Evolutionary conservation across 2,329 filamentous ascomycete genomes (phyloP).

Genomic region (Ophiocordyceps polyrhachis-furcata): DNA sequence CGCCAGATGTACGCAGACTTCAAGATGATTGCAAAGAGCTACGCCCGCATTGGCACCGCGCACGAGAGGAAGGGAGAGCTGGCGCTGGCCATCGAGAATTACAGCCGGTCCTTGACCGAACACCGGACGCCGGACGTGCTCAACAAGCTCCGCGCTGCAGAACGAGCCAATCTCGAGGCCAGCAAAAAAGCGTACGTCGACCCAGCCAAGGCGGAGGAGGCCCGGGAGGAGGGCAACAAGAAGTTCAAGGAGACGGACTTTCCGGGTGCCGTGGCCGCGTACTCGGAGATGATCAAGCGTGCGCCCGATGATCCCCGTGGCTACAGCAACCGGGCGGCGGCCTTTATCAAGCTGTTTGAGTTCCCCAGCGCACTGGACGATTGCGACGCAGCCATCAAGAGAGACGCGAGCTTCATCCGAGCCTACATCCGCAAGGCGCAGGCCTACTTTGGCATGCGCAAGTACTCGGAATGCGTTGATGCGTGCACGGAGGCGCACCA

Average conservation of each 20-base stretch:
- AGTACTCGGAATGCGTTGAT: slow-evolving; percentile 90
- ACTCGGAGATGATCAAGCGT: slow-evolving; percentile 93
- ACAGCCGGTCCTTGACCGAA: slow-evolving; percentile 86
- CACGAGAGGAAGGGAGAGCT: slow-evolving; percentile 83
- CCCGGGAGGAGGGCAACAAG: slow-evolving; percentile 81
- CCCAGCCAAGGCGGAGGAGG: slow-evolving; percentile 83
- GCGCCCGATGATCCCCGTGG: slow-evolving; percentile 82
- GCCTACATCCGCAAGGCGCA: slow-evolving; percentile 95
- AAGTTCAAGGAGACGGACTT: slow-evolving; percentile 97
- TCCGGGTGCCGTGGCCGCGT: slow-evolving; percentile 85
- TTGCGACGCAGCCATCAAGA: slow-evolving; percentile 80
- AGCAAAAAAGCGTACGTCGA: slow-evolving; percentile 71
- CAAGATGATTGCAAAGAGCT: slow-evolving; percentile 97
- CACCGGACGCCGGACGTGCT: slow-evolving; percentile 91
- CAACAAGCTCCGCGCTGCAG: slow-evolving; percentile 74
- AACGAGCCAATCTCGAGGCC: slow-evolving; percentile 65
- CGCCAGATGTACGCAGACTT: slow-evolving; percentile 85
- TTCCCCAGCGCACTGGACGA: slow-evolving; percentile 89
- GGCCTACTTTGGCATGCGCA: slow-evolving; percentile 90
- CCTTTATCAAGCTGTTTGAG: slow-evolving; percentile 89
- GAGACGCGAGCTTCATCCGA: slow-evolving; percentile 79
- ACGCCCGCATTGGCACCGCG: slow-evolving; percentile 80
- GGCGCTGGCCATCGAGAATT: slow-evolving; percentile 65
- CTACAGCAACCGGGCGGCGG: slow-evolving; percentile 93
- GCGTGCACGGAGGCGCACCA: slow-evolving; percentile 64